phyloP scores from a whole-genome alignment of 1,284 basidiomycete genomes.

The Rhodotorula sp. region DNA sequence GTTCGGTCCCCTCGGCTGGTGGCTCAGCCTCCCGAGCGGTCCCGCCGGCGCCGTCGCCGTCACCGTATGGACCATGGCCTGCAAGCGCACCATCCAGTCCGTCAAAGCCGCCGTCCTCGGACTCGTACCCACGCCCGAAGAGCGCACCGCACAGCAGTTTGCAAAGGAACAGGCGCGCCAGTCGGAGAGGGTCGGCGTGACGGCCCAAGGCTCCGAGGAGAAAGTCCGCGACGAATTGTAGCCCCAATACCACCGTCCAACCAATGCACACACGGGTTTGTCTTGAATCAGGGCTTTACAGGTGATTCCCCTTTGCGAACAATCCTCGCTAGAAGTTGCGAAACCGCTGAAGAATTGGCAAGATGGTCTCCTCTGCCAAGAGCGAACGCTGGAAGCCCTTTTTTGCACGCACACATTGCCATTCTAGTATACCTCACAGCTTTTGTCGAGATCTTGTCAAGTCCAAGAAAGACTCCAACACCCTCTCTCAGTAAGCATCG shows the following conservation, averaged over 20 bases:
- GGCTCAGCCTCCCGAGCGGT: conserved; percentile 73
- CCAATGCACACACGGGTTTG: too few species aligned
- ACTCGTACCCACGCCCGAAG: conserved; percentile 21
- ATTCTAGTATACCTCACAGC: too few species aligned
- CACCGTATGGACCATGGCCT: conserved; percentile 86
- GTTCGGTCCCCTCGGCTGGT: conserved; percentile 80
- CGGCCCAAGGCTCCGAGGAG: conserved; percentile 7
- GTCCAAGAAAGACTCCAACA: too few species aligned
- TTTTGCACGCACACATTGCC: too few species aligned
- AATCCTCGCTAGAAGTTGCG: too few species aligned
- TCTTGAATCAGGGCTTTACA: too few species aligned
- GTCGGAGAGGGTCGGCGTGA: conserved; percentile 29
- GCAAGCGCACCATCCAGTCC: conserved; percentile 69
- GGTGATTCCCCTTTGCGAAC: too few species aligned
- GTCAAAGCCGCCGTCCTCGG: conserved; percentile 68
- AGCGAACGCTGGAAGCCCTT: too few species aligned
- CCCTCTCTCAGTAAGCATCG: neutral
- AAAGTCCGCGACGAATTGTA: conserved; percentile 27
- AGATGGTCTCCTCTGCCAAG: too few species aligned
- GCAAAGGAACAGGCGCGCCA: conserved; percentile 12
- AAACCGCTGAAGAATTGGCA: too few species aligned
- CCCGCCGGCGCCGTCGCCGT: conserved; percentile 82
- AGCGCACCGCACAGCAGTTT: conserved; percentile 24
- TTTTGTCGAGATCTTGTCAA: too few species aligned
- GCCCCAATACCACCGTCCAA: neutral